A percentile compares a stretch with the other conserved stretches of the same genome.
Conservation (phyloP, 208 protist species). For the Leptomonas seymouri region DNA sequence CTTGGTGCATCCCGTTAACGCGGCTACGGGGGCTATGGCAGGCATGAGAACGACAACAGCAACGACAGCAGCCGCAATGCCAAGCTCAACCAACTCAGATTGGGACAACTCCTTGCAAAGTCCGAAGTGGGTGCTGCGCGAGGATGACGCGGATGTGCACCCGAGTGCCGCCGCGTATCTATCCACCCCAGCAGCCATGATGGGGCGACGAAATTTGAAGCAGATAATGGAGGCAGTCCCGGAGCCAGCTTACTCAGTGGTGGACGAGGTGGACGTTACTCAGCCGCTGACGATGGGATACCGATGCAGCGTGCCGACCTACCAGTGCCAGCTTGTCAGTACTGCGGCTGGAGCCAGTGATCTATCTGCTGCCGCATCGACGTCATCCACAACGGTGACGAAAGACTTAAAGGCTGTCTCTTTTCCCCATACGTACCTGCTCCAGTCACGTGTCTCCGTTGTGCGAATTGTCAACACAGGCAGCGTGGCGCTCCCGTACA, state of each 20-base stretch:
- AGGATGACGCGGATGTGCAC: conserved; percentile 28
- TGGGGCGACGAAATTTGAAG: conserved; percentile 60
- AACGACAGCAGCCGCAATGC: background rate
- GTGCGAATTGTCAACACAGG: conserved; percentile 92
- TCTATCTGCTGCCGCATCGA: background rate
- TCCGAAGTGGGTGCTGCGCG: conserved; percentile 62
- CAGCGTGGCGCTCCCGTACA: conserved; percentile 75
- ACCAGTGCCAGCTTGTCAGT: conserved; percentile 35
- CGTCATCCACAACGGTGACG: background rate
- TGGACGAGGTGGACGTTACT: conserved; percentile 34
- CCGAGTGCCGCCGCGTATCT: conserved; percentile 19
- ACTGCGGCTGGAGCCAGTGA: background rate
- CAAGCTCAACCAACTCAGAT: conserved; percentile 15
- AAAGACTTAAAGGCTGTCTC: conserved; percentile 40
- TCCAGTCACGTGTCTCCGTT: conserved; percentile 81
- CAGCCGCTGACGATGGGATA: conserved; percentile 74
- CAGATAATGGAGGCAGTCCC: conserved; percentile 78
- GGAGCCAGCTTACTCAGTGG: conserved; percentile 63
- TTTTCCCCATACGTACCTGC: conserved; percentile 95
- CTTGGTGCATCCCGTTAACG: conserved; percentile 1
- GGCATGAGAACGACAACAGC: background rate
- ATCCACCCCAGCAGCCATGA: conserved; percentile 23
- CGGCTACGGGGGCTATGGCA: background rate
- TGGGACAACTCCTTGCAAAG: conserved; percentile 78
- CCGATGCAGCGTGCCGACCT: conserved; percentile 69